Percentiles rank a stretch among this genome's conserved stretches.
phyloP scores from a whole-genome alignment of 164 flowering plant genomes.

The Tetrastigma voinierianum region DNA sequence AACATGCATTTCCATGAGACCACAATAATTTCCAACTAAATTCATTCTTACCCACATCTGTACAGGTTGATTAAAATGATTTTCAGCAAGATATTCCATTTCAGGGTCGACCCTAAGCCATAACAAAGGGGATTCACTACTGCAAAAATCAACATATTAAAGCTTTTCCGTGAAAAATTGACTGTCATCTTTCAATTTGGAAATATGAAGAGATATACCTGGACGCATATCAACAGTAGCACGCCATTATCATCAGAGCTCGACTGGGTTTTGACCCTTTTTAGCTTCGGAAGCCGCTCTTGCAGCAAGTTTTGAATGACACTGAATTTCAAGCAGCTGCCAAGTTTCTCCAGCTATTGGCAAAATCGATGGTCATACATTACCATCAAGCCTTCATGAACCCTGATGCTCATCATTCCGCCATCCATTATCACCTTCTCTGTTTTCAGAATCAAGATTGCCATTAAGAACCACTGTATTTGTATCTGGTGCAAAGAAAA shows the following conservation, averaged over 20 bases:
- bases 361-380: conserved; percentile 89
- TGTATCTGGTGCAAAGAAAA: conserved; percentile 60
- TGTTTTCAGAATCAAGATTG: conserved; percentile 58
- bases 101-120: conserved; percentile 98
- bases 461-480: conserved; percentile 28
- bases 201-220: conserved; percentile 40
- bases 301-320: conserved; percentile 86
- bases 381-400: conserved; percentile 94
- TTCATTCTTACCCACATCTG: conserved; percentile 96
- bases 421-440: conserved; percentile 83
- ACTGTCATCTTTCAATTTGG: not conserved
- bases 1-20: too few species aligned
- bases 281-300: conserved; percentile 78
- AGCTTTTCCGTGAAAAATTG: conserved; percentile 1
- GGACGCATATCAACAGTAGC: conserved; percentile 59
- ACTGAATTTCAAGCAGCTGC: conserved; percentile 87
- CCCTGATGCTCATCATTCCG: conserved; percentile 99
- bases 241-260: conserved; percentile 93
- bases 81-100: conserved; percentile 96
- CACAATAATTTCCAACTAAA: too few species aligned
- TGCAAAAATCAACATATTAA: conserved; percentile 28
- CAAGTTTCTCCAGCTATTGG: conserved; percentile 93
- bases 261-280: conserved; percentile 86
- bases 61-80: conserved; percentile 83
- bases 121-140: conserved; percentile 81